Percentiles rank a stretch among this genome's conserved stretches.
These are phyloP conservation scores for Iris pallida DNA, from an alignment of 116 monocot genomes.

Conservation along the genomic window DNA sequence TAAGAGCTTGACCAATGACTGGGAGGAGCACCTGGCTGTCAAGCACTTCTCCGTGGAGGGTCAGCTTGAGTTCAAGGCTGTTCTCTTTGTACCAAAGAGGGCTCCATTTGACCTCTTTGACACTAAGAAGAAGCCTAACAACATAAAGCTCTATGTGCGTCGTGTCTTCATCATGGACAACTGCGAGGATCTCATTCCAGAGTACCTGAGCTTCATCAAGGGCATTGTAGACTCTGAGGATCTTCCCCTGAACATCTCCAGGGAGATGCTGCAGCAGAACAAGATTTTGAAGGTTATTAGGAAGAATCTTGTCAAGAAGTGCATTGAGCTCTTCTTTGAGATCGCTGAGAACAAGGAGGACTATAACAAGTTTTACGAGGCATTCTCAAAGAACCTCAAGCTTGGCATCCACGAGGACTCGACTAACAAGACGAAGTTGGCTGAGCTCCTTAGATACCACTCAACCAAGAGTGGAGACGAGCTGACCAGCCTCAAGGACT, in stretches of 20 bases:
- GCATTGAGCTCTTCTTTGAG: no score
- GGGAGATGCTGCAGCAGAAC: slow-evolving; percentile 54
- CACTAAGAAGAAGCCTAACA: slow-evolving; percentile 47
- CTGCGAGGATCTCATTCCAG: slow-evolving; percentile 52
- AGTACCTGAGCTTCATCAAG: slow-evolving; percentile 48
- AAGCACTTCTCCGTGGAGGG: slow-evolving; percentile 61
- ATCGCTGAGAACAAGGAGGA: slow-evolving; percentile 65
- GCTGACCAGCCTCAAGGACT: slow-evolving; percentile 61
- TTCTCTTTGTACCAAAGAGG: slow-evolving; percentile 50
- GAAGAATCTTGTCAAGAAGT: slow-evolving; percentile 63
- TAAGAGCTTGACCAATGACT: slow-evolving; percentile 54
- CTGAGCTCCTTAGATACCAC: slow-evolving; percentile 56
- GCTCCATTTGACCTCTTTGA: slow-evolving; percentile 57
- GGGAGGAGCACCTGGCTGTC: slow-evolving; percentile 53
- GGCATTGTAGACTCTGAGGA: slow-evolving; percentile 58
- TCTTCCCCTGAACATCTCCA: slow-evolving; percentile 54
- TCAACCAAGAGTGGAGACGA: slow-evolving; percentile 54
- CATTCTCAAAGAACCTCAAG: slow-evolving; percentile 64
- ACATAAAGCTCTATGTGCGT: slow-evolving; percentile 55
- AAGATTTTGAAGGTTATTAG: slow-evolving; percentile 60
- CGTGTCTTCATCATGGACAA: slow-evolving; percentile 61
- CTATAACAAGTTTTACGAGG: slow-evolving; percentile 57
- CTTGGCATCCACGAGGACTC: slow-evolving; percentile 55
- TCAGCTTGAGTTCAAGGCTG: slow-evolving; percentile 54
- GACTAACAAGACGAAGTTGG: slow-evolving; percentile 39